Evolutionary conservation across 2,329 filamentous ascomycete genomes (phyloP).

Genomic region (Raffaelea deltoideospora): DNA sequence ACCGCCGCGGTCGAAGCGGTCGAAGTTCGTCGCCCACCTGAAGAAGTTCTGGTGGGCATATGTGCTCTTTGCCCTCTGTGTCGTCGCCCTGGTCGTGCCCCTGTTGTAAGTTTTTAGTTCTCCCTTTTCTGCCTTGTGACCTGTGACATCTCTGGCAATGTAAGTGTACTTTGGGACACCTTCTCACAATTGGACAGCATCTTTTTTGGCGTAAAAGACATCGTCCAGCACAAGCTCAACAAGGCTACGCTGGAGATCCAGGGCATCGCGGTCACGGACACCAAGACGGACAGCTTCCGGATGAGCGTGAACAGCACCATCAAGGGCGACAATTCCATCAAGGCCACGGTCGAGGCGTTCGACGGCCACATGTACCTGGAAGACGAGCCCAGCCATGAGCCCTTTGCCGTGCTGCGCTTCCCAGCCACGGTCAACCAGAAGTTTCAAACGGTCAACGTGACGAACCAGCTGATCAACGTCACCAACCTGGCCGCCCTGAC

Average conservation of each 20-base stretch:
- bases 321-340: conserved; percentile 31
- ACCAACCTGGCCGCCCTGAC: conserved; percentile 32
- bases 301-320: conserved; percentile 43
- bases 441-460: conserved; percentile 35
- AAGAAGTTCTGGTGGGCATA: conserved; percentile 47
- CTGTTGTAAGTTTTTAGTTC: conserved; percentile 36
- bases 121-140: conserved; percentile 25
- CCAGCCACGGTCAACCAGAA: conserved; percentile 33
- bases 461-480: conserved; percentile 31
- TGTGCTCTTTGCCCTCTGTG: conserved; percentile 31
- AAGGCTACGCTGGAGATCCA: conserved; percentile 35
- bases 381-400: conserved; percentile 27
- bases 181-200: conserved; percentile 43
- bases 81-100: conserved; percentile 39
- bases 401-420: conserved; percentile 37
- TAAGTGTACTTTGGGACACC: conserved; percentile 42
- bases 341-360: conserved; percentile 36
- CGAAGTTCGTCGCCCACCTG: conserved; percentile 21
- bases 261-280: conserved; percentile 32
- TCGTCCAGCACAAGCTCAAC: conserved; percentile 41
- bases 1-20: background rate
- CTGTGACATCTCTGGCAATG: too few species aligned
- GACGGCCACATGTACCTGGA: conserved; percentile 39
- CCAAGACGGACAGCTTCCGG: conserved; percentile 26
- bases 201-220: conserved; percentile 38